Base-by-base conservation (phyloP, 2,329 filamentous ascomycete genomes). In the Aspergillus bombycis region DNA sequence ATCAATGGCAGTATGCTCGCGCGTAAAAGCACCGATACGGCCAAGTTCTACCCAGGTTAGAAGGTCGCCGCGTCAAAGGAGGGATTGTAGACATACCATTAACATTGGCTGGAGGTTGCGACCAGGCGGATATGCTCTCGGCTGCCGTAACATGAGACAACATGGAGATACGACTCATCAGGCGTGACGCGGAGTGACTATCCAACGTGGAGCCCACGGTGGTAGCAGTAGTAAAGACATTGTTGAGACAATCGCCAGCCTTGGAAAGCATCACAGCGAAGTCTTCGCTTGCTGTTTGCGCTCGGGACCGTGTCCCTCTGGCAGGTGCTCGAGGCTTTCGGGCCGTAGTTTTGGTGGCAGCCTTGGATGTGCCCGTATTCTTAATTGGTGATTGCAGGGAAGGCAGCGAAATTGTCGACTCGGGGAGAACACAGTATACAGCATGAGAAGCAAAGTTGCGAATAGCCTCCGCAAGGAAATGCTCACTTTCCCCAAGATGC, bases 331-430 rank as follows among this genome's bases (percentile, higher is more conserved):
- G 74, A 12, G 71, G 62, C 64, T 62, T 74, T 23, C 71, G 73
- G 7, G 69, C 43, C 10, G 69, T 60, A 12, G 70, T 45, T 60
- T 73, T 76, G 64, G 46, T 12, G 75, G 48, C 16, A 34, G 28
- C 28, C 28, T 32, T 30, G 3, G 70, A 32, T 71, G 68, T n/a
- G 63, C 67, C 64, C 79, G 68, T 63, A 19, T 72, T 62, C 57
- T 71, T 75, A 45, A 57, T 65, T 5, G 73, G 69, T 62, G 65
- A 78, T 74, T 67, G 76, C 73, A 94, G 82, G 0, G 92, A 89
- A 1, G 94, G 93, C 64, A 94, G 90, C 0, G 93, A 96, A 30
- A 97, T 89, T 0, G 93, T 97, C 0, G 95, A 97, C 71, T 99
- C 95, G 53, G 94, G 92, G 19, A 98, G 85, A 11, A 94, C 91